These are phyloP conservation scores for Fragaria nilgerrensis DNA, from an alignment of 306 rosid species.

Conservation along the genomic window DNA sequence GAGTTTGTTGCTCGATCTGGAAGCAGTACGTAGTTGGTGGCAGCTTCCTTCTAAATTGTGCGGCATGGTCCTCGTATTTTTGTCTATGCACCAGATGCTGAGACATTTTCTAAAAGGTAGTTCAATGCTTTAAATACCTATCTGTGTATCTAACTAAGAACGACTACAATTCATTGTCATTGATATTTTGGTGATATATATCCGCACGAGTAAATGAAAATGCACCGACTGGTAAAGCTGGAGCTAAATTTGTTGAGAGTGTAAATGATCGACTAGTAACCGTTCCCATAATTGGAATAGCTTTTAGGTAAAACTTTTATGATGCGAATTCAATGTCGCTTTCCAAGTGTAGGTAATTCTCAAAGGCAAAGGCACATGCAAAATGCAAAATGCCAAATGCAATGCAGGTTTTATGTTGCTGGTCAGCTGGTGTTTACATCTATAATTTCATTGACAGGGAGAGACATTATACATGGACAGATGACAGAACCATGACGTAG, in stretches of 20 bases:
- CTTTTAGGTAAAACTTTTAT: neutral
- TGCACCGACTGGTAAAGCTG: neutral
- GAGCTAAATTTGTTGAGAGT: neutral
- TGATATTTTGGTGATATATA: neutral
- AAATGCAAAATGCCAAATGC: neutral
- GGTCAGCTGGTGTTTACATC: neutral
- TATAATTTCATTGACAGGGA: neutral
- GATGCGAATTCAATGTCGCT: neutral
- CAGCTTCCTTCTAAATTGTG: neutral
- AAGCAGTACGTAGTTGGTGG: neutral
- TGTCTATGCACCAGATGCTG: neutral
- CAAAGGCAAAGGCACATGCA: neutral
- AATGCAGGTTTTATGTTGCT: neutral
- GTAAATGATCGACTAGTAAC: neutral
- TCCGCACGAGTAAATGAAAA: neutral
- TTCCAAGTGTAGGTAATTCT: neutral
- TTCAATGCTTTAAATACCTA: neutral
- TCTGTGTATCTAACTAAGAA: neutral
- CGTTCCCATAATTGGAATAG: neutral
- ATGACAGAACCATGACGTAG: neutral
- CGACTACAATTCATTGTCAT: neutral
- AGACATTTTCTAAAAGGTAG: neutral
- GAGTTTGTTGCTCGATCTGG: constrained; percentile 1
- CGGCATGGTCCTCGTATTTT: neutral
- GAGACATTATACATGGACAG: neutral